phyloP scores from a whole-genome alignment of 495 filamentous ascomycete genomes.

The Cetradonia linearis region DNA sequence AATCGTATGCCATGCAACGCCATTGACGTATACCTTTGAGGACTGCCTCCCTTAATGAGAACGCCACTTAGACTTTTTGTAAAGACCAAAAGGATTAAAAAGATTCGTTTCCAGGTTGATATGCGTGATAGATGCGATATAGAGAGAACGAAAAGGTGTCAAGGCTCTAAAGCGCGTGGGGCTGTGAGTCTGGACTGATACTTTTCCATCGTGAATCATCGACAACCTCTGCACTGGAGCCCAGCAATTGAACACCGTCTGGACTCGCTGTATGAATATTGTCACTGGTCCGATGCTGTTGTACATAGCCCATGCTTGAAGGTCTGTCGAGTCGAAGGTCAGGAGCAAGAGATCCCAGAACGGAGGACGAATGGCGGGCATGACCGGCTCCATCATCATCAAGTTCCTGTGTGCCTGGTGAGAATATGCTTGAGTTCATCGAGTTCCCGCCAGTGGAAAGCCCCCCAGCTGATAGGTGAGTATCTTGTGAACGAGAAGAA shows the following conservation, averaged over 20 bases:
- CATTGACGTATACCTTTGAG: not conserved
- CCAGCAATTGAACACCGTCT: slow-evolving; percentile 42
- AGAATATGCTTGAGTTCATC: slow-evolving; percentile 21
- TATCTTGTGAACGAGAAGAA: slow-evolving; percentile 19
- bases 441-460: slow-evolving; percentile 13
- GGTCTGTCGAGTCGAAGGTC: slow-evolving; percentile 44
- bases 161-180: slow-evolving; percentile 1
- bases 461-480: slow-evolving; percentile 20
- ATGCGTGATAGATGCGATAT: not conserved
- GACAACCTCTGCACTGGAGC: slow-evolving; percentile 43
- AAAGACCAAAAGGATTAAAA: slow-evolving; percentile 10
- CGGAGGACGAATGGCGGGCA: slow-evolving; percentile 26
- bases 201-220: slow-evolving; percentile 23
- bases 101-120: slow-evolving; percentile 15
- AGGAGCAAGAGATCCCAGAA: slow-evolving; percentile 24
- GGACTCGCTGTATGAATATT: slow-evolving; percentile 48
- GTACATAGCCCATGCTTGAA: slow-evolving; percentile 62
- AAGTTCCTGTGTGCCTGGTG: slow-evolving; percentile 14
- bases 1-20: slow-evolving; percentile 31
- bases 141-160: slow-evolving; percentile 18
- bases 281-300: slow-evolving; percentile 52
- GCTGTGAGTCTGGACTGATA: slow-evolving; percentile 25
- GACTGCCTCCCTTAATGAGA: slow-evolving; percentile 7
- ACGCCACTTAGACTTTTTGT: slow-evolving; percentile 13
- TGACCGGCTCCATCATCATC: slow-evolving; percentile 11